Evolutionary conservation across 116 monocot species (phyloP).

Genomic region (Iris pallida): DNA sequence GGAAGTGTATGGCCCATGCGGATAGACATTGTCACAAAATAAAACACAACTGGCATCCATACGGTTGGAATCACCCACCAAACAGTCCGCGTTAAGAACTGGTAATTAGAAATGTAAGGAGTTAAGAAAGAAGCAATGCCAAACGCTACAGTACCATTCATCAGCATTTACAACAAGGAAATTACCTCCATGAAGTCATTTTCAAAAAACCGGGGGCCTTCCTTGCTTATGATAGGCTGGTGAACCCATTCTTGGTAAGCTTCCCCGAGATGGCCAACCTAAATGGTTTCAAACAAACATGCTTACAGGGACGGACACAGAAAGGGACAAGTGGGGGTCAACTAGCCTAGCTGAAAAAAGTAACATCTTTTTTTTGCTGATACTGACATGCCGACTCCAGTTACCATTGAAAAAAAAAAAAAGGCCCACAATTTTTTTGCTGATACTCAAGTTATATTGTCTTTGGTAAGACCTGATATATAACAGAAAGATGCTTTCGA

Average conservation of each 20-base stretch:
- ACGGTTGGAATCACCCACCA: slow-evolving; percentile 5
- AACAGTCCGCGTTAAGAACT: neutral
- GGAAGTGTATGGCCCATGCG: slow-evolving; percentile 6
- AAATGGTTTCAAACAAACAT: neutral
- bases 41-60: slow-evolving; percentile 5
- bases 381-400: neutral
- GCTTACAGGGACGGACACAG: neutral
- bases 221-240: slow-evolving; percentile 5
- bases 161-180: neutral
- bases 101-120: neutral
- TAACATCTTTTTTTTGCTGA: neutral
- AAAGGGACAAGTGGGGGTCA: neutral
- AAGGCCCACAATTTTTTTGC: too few species aligned
- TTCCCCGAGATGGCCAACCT: slow-evolving; percentile 4
- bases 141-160: neutral
- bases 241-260: neutral
- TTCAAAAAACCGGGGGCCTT: slow-evolving; percentile 7
- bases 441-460: too few species aligned
- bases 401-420: neutral
- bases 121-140: neutral
- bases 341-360: neutral
- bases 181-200: slow-evolving; percentile 3
- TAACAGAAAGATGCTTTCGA: too few species aligned
- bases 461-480: too few species aligned
- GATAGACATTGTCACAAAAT: neutral